Evolutionary conservation across 176 grass and related monocot species (phyloP).

Genomic region (Eleusine coracana): DNA sequence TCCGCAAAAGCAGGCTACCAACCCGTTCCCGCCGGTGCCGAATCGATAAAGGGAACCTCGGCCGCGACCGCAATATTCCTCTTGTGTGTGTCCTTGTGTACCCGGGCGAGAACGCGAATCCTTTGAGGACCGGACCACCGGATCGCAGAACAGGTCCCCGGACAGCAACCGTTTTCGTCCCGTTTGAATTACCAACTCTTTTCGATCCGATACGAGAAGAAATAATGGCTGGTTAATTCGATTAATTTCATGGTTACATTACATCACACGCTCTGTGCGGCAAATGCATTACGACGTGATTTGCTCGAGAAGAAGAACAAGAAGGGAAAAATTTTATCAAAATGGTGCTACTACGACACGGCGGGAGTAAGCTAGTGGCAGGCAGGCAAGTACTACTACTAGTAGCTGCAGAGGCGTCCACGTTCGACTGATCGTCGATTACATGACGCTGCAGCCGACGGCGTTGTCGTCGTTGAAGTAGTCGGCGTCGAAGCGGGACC

Average conservation of each 20-base stretch:
- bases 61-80: neutral
- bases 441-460: slow-evolving; percentile 74
- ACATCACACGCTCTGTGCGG: neutral
- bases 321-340: neutral
- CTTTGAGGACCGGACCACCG: neutral
- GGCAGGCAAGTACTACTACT: neutral
- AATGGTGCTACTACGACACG: neutral
- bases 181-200: neutral
- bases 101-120: neutral
- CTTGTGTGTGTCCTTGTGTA: neutral
- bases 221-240: neutral
- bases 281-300: slow-evolving; percentile 21
- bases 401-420: neutral
- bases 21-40: neutral
- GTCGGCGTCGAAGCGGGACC: slow-evolving; percentile 66
- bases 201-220: neutral
- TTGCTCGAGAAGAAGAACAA: neutral
- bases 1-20: neutral
- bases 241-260: neutral
- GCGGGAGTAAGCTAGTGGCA: no score
- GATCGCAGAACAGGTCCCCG: neutral
- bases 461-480: slow-evolving; percentile 83
- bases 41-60: slow-evolving; percentile 30
- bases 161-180: neutral
- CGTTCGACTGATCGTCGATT: slow-evolving; percentile 1